Evolutionary conservation across 1,139 yeast genomes (phyloP).

Genomic region (Yamadazyma songkhlaensis): DNA sequence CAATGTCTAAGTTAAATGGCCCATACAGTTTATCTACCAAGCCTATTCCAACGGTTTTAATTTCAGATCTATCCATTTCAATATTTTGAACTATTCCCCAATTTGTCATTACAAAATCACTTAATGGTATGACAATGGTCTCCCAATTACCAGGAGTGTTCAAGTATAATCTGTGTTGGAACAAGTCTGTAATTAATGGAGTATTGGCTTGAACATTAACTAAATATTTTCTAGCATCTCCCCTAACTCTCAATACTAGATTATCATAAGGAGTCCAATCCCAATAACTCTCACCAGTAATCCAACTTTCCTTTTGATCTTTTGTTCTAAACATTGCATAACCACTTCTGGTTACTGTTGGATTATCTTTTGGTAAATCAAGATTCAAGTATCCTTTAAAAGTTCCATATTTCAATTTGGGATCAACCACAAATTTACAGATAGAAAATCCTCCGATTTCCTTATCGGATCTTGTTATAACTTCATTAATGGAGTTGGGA

Average conservation of each 20-base stretch:
- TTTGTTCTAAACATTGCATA: constrained; percentile 85
- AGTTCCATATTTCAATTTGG: constrained; percentile 44
- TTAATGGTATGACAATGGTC: constrained; percentile 71
- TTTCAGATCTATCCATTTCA: constrained; percentile 58
- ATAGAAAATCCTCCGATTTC: constrained; percentile 79
- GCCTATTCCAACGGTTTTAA: constrained; percentile 77
- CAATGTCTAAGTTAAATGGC: constrained; percentile 66
- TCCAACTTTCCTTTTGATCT: constrained; percentile 55
- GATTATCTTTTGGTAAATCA: constrained; percentile 69
- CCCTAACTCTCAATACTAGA: constrained; percentile 68
- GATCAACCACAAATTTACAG: constrained; percentile 48
- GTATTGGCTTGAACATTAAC: constrained; percentile 81
- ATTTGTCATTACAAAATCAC: constrained; percentile 79
- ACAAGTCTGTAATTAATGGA: constrained; percentile 73
- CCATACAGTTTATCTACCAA: constrained; percentile 79
- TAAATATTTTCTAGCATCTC: constrained; percentile 72
- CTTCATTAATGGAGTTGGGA: constrained; percentile 40
- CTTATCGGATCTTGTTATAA: constrained; percentile 65
- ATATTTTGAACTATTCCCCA: constrained; percentile 75
- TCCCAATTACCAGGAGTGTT: constrained; percentile 82
- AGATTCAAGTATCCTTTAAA: constrained; percentile 73
- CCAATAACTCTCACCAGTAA: constrained; percentile 49
- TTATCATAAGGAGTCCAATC: constrained; percentile 62
- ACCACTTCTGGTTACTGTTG: constrained; percentile 70
- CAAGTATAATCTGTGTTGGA: constrained; percentile 76